Conservation (phyloP, 305 asterid species). For the Solanum chacoense region DNA sequence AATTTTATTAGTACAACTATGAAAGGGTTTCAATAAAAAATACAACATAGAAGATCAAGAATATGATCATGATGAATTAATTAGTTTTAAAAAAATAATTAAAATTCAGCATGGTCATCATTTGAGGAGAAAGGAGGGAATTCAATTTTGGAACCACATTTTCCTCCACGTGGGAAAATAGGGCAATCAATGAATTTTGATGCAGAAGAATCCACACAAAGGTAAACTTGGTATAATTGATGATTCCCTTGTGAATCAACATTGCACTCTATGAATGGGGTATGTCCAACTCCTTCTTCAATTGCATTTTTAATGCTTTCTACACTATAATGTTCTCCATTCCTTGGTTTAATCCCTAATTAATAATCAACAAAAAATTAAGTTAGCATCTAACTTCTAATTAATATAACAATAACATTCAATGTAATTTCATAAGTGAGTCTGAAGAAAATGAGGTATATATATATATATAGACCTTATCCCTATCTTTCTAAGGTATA, state of each 20-base stretch:
- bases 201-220: slow-evolving; percentile 56
- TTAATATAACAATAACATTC: neutral
- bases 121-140: slow-evolving; percentile 42
- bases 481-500: no score
- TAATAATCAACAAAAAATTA: neutral
- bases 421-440: neutral
- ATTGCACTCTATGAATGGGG: slow-evolving; percentile 57
- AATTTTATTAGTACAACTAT: neutral
- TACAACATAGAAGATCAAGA: neutral
- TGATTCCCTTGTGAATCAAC: slow-evolving; percentile 39
- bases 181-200: slow-evolving; percentile 52
- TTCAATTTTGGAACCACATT: slow-evolving; percentile 45
- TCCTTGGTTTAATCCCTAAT: slow-evolving; percentile 44
- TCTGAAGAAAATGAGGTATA: rapidly evolving
- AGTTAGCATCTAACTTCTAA: neutral
- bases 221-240: slow-evolving; percentile 53
- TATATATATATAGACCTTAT: no score
- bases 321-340: slow-evolving; percentile 32
- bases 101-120: slow-evolving; percentile 12
- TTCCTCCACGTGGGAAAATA: slow-evolving; percentile 36
- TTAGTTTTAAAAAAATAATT: neutral
- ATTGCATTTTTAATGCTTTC: slow-evolving; percentile 43
- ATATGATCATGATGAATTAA: neutral
- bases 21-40: neutral
- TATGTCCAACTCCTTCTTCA: slow-evolving; percentile 43